Evolutionary conservation across 2,329 filamentous ascomycete genomes (phyloP), one percentile per base, ranked within the genome.

Genomic region (Aspergillus persii): DNA sequence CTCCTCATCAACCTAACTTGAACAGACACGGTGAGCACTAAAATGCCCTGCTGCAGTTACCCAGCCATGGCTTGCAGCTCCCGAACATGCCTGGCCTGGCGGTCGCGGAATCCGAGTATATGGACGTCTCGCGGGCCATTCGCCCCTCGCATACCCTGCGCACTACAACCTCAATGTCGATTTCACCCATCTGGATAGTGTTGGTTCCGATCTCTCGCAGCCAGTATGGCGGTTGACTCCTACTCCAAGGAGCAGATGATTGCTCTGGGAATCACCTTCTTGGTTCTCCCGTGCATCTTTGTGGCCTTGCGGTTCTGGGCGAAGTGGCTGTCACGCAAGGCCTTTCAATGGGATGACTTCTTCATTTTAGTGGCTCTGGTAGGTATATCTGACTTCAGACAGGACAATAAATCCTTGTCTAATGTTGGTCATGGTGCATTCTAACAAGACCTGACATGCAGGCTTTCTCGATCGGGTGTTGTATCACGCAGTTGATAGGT

Each of bases 211-310:
- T 47, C 11, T 23, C 44, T 47, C 18, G 44, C 23, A 47, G 44
- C 26, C 44, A 47, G 26, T 18, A 51, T 51, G 49, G 49, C 15
- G 30, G 49, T 51, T 18, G 49, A 51, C 27, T 18, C 18, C 12
- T 53, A 53, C 31, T 36, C 15, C 30, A 53, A 53, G 50, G 30
- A 26, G n/a, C 31, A 53, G 50, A 53, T 39, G 50, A 41, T 53
- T n/a, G 31, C 31, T 11, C 31, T 53, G 23, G 50, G 50, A 23
- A 39, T 53, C n/a, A 53, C 39, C 49, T 53, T 53, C 6, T 7
- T 53, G 30, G 26, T 53, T n/a, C 31, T 53, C 12, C 50, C 50
- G n/a, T 33, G 29, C 31, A 39, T 53, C 23, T 47, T 47, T 26
- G 44, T 47, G 18, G 36, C 36, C 36, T 15, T 41, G 12, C 26